These are phyloP conservation scores for Trichocomaceae sp. DNA, from an alignment of 2,329 filamentous ascomycete species.

Conservation along the genomic window DNA sequence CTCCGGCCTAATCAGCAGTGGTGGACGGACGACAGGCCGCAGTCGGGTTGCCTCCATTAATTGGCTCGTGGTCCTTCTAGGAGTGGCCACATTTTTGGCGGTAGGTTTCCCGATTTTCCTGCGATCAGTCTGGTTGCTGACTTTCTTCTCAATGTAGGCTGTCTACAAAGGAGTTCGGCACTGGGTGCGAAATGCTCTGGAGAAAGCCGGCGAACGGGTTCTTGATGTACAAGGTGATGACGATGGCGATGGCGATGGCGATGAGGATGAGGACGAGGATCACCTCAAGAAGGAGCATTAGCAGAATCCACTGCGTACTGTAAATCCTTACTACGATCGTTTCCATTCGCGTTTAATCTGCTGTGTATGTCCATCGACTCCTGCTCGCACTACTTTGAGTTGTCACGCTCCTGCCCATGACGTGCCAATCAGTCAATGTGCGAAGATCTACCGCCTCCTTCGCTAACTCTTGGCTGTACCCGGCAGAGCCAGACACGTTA, in stretches of 20 bases:
- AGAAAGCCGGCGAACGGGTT: conserved; percentile 70
- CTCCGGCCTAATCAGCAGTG: conserved; percentile 50
- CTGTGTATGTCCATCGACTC: too few species aligned
- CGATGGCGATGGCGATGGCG: conserved; percentile 49
- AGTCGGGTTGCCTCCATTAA: conserved; percentile 73
- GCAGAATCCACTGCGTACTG: not conserved
- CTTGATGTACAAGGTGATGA: conserved; percentile 60
- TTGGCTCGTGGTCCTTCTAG: conserved; percentile 71
- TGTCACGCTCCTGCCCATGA: conserved; percentile 77
- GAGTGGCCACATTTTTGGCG: conserved; percentile 69
- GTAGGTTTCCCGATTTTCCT: conserved; percentile 45
- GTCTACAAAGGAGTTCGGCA: conserved; percentile 76
- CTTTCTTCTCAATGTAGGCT: conserved; percentile 44
- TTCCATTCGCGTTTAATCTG: too few species aligned
- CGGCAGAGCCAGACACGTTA: conserved; percentile 14
- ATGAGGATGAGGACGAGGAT: conserved; percentile 7
- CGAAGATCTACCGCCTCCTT: conserved; percentile 58
- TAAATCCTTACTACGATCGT: not conserved
- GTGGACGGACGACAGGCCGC: conserved; percentile 56
- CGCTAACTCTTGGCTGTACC: conserved; percentile 25
- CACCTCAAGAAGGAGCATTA: conserved; percentile 11
- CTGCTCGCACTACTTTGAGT: conserved; percentile 94
- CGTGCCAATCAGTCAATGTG: conserved; percentile 96
- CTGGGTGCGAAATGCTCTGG: conserved; percentile 65
- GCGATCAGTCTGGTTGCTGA: not conserved